These are phyloP conservation scores for Erysimum cheiri DNA, from an alignment of 441 rosid species.

Conservation along the genomic window DNA sequence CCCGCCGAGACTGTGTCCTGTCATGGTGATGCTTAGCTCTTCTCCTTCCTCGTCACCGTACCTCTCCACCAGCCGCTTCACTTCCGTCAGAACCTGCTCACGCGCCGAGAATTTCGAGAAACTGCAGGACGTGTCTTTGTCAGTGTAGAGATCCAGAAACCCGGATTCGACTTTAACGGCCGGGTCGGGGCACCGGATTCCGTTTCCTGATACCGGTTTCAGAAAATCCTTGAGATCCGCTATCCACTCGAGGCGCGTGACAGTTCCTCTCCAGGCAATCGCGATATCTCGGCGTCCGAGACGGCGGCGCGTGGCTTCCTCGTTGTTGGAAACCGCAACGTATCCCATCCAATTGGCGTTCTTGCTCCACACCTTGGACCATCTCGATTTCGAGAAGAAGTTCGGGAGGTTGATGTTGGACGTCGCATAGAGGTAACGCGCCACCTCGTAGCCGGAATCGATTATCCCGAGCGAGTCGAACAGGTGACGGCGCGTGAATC, in stretches of 20 bases:
- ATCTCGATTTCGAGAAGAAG: conserved; percentile 67
- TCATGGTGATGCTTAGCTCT: conserved; percentile 60
- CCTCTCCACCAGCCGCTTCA: conserved; percentile 49
- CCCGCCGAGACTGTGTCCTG: conserved; percentile 73
- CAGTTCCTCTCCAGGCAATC: conserved; percentile 66
- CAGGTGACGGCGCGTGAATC: conserved; percentile 50
- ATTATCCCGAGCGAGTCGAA: conserved; percentile 50
- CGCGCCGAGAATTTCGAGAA: conserved; percentile 62
- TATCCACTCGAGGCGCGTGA: conserved; percentile 66
- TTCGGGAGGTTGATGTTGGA: conserved; percentile 72
- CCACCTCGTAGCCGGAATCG: conserved; percentile 52
- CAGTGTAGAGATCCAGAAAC: conserved; percentile 59
- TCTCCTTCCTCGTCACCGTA: conserved; percentile 52
- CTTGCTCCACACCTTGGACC: conserved; percentile 71
- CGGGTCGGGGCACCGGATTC: conserved; percentile 64
- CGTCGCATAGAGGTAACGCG: conserved; percentile 64
- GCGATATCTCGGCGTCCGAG: conserved; percentile 62
- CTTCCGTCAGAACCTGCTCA: conserved; percentile 58
- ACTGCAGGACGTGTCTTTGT: conserved; percentile 55
- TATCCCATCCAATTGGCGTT: conserved; percentile 78
- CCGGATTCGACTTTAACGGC: conserved; percentile 63
- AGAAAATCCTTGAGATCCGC: conserved; percentile 66
- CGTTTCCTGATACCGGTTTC: conserved; percentile 54
- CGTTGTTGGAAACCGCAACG: conserved; percentile 54
- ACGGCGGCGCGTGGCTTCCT: conserved; percentile 40